Evolutionary conservation across 2,329 filamentous ascomycete species (phyloP), one percentile per base, ranked within the genome.

Genomic region (Verruconis gallopava): DNA sequence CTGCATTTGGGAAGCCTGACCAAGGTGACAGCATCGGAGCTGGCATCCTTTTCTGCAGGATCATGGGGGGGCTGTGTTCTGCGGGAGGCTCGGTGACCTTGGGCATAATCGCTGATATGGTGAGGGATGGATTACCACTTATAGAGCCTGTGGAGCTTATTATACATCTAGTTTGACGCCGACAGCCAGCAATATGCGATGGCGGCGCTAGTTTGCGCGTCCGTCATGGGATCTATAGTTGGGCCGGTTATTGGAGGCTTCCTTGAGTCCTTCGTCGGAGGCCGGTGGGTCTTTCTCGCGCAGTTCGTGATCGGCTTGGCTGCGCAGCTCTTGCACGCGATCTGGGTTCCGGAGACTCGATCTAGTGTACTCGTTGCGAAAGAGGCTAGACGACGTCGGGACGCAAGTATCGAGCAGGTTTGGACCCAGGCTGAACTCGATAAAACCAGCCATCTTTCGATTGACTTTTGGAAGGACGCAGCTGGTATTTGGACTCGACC

Each of bases 231-330:
- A 0, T 71, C 71, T 0, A 64, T 71, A 2, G 60, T 75, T 12
- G 72, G 71, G 6, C 68, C 69, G 1, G 64, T 75, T 28, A 62
- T 71, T 5, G 72, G 72, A 6, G 72, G 71, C 0, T 72, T 71
- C 40, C 60, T 73, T 4, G 61, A 69, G 33, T 56, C 59, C 9
- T 61, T 63, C 48, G 50, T 68, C 4, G 46, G 55, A 19, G 85
- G 82, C 77, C 71, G 69, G 48, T 86, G 78, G 78, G 74, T 69
- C 40, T 86, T 88, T 56, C 89, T 83, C 82, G 77, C 88, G 42
- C 81, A 86, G 59, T 72, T 89, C 48, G 85, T 88, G 50, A 77
- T 89, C 41, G 83, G 84, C 14, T 77, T 62, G 5, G 66, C 71
- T 25, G 73, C 83, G 3, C 82, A 88, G 54, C 14, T 73, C 3